Conservation (phyloP, 352 stramenopile species). For the Peronosclerospora sorghi region DNA sequence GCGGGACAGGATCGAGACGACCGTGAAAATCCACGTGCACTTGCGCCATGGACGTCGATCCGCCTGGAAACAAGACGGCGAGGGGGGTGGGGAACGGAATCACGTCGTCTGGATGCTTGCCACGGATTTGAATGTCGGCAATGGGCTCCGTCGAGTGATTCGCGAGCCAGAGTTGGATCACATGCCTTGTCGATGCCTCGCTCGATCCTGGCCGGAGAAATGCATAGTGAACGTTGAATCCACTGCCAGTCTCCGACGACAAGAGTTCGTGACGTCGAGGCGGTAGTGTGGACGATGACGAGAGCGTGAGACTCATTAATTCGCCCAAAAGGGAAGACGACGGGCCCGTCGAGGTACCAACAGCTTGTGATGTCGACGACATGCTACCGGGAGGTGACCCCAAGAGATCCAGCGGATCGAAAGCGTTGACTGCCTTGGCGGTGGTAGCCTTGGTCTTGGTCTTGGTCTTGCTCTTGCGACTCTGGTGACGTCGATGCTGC, state of each 20-base stretch:
- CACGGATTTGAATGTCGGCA: constrained; percentile 32
- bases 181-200: constrained; percentile 54
- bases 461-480: constrained; percentile 28
- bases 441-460: constrained; percentile 23
- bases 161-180: constrained; percentile 56
- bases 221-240: constrained; percentile 53
- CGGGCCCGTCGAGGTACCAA: constrained; percentile 4
- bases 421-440: constrained; percentile 26
- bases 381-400: constrained; percentile 12
- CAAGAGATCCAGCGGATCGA: constrained; percentile 43
- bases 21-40: constrained; percentile 79
- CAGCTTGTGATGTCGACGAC: constrained; percentile 8
- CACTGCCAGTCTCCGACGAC: constrained; percentile 37
- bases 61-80: constrained; percentile 68
- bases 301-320: constrained; percentile 55
- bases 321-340: constrained; percentile 33
- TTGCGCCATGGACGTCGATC: constrained; percentile 57
- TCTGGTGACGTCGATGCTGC: constrained; percentile 23
- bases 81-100: constrained; percentile 71
- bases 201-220: constrained; percentile 52
- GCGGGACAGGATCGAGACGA: constrained; percentile 48
- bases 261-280: constrained; percentile 39
- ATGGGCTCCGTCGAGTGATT: constrained; percentile 62
- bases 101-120: constrained; percentile 34
- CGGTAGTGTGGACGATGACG: constrained; percentile 20